Evolutionary conservation across 306 rosid genomes (phyloP).

Genomic region (Mimosa bimucronata): DNA sequence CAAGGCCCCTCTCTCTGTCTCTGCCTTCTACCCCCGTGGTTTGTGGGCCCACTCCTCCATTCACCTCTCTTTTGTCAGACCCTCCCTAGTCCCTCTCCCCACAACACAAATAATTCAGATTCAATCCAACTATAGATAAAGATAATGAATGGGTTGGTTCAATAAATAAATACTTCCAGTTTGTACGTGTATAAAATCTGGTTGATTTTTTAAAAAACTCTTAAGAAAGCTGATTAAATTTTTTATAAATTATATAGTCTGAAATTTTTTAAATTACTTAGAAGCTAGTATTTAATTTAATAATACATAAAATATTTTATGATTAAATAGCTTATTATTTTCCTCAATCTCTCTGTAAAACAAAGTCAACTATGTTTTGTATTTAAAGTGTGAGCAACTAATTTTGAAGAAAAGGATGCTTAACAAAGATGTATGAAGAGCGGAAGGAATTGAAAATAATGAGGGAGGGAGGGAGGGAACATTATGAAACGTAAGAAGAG

Average conservation of each 20-base stretch:
- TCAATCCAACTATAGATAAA: not conserved
- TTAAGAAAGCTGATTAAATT: too few species aligned
- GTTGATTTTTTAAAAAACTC: too few species aligned
- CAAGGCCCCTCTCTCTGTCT: slow-evolving; percentile 40
- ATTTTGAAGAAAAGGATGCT: not conserved
- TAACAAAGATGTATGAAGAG: not conserved
- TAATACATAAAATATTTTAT: too few species aligned
- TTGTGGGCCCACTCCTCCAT: not conserved
- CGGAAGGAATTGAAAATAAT: not conserved
- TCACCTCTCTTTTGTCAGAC: slow-evolving; percentile 8
- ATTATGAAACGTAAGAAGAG: slow-evolving; percentile 15
- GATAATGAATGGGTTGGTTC: not conserved
- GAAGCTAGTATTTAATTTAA: too few species aligned
- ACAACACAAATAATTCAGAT: not conserved
- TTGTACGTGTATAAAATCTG: too few species aligned
- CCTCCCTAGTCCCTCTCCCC: not conserved
- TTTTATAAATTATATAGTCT: too few species aligned
- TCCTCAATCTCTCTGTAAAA: too few species aligned
- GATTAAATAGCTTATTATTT: too few species aligned
- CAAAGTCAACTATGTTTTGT: too few species aligned
- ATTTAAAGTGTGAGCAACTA: too few species aligned
- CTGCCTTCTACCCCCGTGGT: not conserved
- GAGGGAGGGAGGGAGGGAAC: not conserved
- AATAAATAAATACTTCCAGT: too few species aligned
- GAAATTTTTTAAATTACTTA: too few species aligned